A percentile compares a stretch with the other conserved stretches of the same genome.
These are phyloP conservation scores for Neopestalotiopsis rosae DNA, from an alignment of 2,329 filamentous ascomycete species.

Conservation along the genomic window DNA sequence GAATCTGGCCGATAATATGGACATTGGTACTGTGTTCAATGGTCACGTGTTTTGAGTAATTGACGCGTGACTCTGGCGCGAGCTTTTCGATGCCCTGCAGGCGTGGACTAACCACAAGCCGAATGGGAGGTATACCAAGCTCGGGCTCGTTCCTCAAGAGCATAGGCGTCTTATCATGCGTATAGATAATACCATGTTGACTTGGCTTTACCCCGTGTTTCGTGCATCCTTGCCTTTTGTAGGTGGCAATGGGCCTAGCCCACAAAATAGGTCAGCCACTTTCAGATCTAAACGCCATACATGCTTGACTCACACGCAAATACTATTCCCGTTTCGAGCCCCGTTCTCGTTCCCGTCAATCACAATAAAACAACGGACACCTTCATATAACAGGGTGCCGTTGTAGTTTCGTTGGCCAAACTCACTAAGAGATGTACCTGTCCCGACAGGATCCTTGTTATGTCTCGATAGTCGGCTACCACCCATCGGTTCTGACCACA, in stretches of 20 bases:
- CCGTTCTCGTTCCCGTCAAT: constrained; percentile 36
- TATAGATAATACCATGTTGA: constrained; percentile 60
- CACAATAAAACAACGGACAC: constrained; percentile 61
- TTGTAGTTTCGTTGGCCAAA: not conserved
- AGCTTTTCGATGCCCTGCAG: constrained; percentile 45
- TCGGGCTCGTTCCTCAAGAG: constrained; percentile 47
- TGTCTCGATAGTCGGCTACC: not conserved
- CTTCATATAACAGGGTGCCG: constrained; percentile 46
- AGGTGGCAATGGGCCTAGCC: constrained; percentile 59
- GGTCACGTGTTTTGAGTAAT: constrained; percentile 61
- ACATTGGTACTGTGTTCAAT: constrained; percentile 64
- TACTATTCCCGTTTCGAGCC: constrained; percentile 57
- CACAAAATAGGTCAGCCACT: not conserved
- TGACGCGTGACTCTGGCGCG: constrained; percentile 57
- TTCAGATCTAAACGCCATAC: too few relatives aligned
- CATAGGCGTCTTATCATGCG: constrained; percentile 37
- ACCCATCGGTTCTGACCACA: constrained; percentile 58
- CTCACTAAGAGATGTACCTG: not conserved
- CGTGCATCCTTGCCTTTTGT: constrained; percentile 55
- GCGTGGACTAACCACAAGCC: constrained; percentile 46
- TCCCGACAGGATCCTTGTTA: not conserved
- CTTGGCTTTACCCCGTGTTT: constrained; percentile 59
- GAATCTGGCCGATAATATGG: too few relatives aligned
- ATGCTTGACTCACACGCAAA: constrained; percentile 55
- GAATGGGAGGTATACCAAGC: constrained; percentile 54